Base-by-base conservation (phyloP, 179 eudicot species). In the Spinacia oleracea region DNA sequence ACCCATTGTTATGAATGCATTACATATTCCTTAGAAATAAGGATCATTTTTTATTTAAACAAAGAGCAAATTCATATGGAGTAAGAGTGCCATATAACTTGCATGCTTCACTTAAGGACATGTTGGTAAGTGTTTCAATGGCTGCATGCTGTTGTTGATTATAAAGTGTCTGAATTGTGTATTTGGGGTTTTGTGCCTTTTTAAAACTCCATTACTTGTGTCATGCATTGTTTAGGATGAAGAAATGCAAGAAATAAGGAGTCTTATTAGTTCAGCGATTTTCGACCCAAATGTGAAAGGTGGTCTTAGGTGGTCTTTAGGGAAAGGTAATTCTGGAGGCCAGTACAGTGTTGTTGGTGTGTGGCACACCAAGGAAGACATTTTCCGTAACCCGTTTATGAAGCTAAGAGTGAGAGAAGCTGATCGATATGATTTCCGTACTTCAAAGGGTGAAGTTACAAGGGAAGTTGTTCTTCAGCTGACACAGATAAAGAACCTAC, bases 271-370 rank as follows among this genome's bases (percentile, higher is more conserved):
- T 64, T 79, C 83, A 21, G 87, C 89, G 7, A 74, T 73, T 45
- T 46, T 82, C 3, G 85, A 86, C 75, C 69, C 87, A 10, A 83
- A 82, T 74, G 84, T 82, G 72, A 86, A 84, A 82, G 89, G 89
- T 51, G 85, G 87, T 50, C 80, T 86, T 15, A 81, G 79, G 45
- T 86, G 85, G 86, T 80, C 84, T 48, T 66, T 84, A 27, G 88
- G 88, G 40, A 62, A 34, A 50, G 83, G 81, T 3, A 73, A 73
- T 70, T 73, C 80, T 80, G 81, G 83, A 40, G 83, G 69, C 77
- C 70, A 65, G 43, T 83, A 42, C 77, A 66, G 83, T 32, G 77
- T 86, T 34, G 62, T 81, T 80, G 79, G 70, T 16, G 69, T 74
- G 35, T 84, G 86, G 81, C 83, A 80, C 83, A 74, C 77, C 56